These are phyloP conservation scores for Phylloporus arenicola DNA, from an alignment of 768 basidiomycete genomes.

Conservation along the genomic window DNA sequence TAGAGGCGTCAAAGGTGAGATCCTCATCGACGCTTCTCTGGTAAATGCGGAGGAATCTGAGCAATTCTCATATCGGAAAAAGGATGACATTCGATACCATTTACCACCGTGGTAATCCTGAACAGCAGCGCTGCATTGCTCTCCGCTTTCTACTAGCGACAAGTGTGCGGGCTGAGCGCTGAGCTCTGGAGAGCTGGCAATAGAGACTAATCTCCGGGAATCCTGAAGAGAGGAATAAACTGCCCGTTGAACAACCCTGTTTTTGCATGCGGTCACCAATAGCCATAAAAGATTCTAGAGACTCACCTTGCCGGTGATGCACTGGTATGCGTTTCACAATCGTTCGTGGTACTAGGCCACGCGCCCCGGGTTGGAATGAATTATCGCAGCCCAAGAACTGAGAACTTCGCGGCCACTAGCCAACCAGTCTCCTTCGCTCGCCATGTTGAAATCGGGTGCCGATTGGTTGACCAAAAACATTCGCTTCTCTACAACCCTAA, in stretches of 20 bases:
- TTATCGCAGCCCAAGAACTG: no score
- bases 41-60: conserved; percentile 12
- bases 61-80: conserved; percentile 24
- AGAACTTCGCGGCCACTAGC: no score
- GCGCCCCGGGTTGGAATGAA: no score
- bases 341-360: neutral
- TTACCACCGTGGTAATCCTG: no score
- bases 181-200: conserved; percentile 27
- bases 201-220: conserved; percentile 19
- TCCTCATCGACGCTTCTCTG: conserved; percentile 17
- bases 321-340: neutral
- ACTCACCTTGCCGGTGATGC: neutral
- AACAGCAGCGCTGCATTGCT: conserved; percentile 9
- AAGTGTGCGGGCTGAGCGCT: conserved; percentile 18
- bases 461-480: neutral
- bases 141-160: conserved; percentile 16
- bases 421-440: no score
- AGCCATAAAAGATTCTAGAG: neutral
- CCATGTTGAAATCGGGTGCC: neutral
- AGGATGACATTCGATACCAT: no score
- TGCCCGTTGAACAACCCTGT: neutral
- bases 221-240: conserved; percentile 17
- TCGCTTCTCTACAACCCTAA: conserved; percentile 10
- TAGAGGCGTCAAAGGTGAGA: no score
- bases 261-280: no score